Evolutionary conservation across 352 stramenopile genomes (phyloP), one percentile per base, ranked within the genome.

Genomic region (Thalassiosira livingstoniorum): DNA sequence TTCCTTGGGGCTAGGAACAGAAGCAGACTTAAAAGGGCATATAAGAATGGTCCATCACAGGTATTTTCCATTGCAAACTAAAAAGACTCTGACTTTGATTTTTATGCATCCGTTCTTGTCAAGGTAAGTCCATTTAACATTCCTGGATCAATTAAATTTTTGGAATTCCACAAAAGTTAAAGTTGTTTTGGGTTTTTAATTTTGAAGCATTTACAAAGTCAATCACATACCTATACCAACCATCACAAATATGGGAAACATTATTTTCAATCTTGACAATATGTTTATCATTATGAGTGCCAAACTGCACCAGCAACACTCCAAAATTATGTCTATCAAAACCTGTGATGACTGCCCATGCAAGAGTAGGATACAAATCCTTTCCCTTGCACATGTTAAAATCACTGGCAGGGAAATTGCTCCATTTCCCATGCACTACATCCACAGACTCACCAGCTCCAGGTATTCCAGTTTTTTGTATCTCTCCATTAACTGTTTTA

Each of bases 1-100:
- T 23, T 47, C 53, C 39, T 70, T 13, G 32, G 31, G n/a, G 21
- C n/a, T 67, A n/a, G 43, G 51, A 23, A 27, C 31, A n/a, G 23
- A 1, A 0, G 39, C 43, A 73, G 37, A 0, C 54, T 71, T 78
- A 31, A 63, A 80, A 43, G 80, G 75, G 61, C 35, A 78, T 10
- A 87, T 87, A 1, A 76, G 55, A 55, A 21, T 75, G 4, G 54
- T 62, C 80, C 74, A 87, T 15, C 35, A 32, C 4, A 81, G n/a
- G 55, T 87, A 87, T 32, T 69, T 75, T 42, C 65, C 65, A 55
- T 87, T 75, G 43, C 75, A 87, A 67, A 87, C 81, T 18, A 87
- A 53, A 37, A 84, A 85, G 4, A 65, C 25, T 13, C 80, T 75
- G 31, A 42, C 23, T 13, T 35, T 27, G 3, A 11, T 66, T 1